Evolutionary conservation across 1,284 basidiomycete species (phyloP), one percentile per base, ranked within the genome.

Genomic region (Ceratobasidium sp.): DNA sequence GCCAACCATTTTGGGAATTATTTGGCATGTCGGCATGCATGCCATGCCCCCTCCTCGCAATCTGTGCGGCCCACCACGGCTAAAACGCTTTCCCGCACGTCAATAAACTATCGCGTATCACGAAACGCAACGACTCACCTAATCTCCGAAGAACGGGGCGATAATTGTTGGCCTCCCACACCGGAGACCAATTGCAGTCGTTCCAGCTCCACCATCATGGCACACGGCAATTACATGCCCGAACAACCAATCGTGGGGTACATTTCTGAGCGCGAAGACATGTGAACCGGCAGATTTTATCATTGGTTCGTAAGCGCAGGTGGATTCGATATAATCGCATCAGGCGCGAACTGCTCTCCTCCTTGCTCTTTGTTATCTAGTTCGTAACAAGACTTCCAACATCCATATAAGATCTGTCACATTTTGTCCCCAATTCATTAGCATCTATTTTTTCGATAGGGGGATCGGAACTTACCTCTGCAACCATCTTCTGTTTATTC

Each of bases 191-290:
- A 89, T 88, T 0, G 90, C 89, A 1, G 89, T 88, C 0, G 90
- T 91, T 0, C 90, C 71, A 6, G 91, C 90, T 3, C 90, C 90
- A 4, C 90, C 91, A 79, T 92, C 90, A 79, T 92, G 90, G 15
- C 89, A 88, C 0, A 91, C 89, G 0, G 89, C 89, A 27, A 86
- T 82, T 0, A 91, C 89, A 7, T 88, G 82, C 45, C 87, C 86
- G 78, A 91, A 92, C 6, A 93, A 82, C 90, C 90, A 92, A 80
- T 92, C 90, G 79, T 91, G 90, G 0, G 90, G 90, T 0, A 91
- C 85, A 75, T 88, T 88, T n/a, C 86, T 88, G 17, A 91, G 84
- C 50, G 90, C 87, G 81, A 89, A 89, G 15, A 91, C 83, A 74
- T 88, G 84, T 0, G 85, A 78, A 2, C 88, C 86, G 15, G 69